Conservation (phyloP, 2,329 filamentous ascomycete genomes). For the Beauveria rudraprayagi region DNA sequence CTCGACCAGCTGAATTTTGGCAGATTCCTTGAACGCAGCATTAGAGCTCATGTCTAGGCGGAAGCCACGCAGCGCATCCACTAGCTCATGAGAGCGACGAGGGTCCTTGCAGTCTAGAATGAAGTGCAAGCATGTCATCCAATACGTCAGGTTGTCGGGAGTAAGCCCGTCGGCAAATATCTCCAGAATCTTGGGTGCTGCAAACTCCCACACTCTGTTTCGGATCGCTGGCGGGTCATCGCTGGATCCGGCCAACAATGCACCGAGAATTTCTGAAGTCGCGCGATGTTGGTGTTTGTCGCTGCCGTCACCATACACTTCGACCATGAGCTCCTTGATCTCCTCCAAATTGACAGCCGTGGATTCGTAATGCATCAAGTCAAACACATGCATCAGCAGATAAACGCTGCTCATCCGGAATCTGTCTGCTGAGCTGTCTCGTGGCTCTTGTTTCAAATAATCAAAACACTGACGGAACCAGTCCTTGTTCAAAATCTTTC, state of each 20-base stretch:
- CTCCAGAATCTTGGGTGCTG: slow-evolving; percentile 76
- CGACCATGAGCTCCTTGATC: slow-evolving; percentile 69
- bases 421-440: slow-evolving; percentile 70
- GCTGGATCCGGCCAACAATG: slow-evolving; percentile 69
- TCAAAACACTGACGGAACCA: slow-evolving; percentile 88
- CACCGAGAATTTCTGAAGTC: slow-evolving; percentile 86
- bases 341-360: slow-evolving; percentile 78
- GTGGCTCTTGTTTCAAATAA: slow-evolving; percentile 92
- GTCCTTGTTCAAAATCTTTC: slow-evolving; percentile 65
- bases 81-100: slow-evolving; percentile 74
- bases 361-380: slow-evolving; percentile 74
- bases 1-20: slow-evolving; percentile 86
- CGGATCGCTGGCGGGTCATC: slow-evolving; percentile 70
- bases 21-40: slow-evolving; percentile 97
- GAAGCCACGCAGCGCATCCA: slow-evolving; percentile 77
- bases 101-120: slow-evolving; percentile 85
- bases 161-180: slow-evolving; percentile 89
- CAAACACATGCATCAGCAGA: slow-evolving; percentile 81
- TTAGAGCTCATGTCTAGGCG: slow-evolving; percentile 90
- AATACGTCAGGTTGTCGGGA: slow-evolving; percentile 89
- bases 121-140: slow-evolving; percentile 88
- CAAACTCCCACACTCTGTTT: slow-evolving; percentile 76
- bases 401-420: slow-evolving; percentile 86
- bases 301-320: slow-evolving; percentile 82
- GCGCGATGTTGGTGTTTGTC: slow-evolving; percentile 98